Percentiles rank a stretch among this genome's conserved stretches.
Conservation (phyloP, 2,329 filamentous ascomycete genomes). For the Apiospora malaysiana region DNA sequence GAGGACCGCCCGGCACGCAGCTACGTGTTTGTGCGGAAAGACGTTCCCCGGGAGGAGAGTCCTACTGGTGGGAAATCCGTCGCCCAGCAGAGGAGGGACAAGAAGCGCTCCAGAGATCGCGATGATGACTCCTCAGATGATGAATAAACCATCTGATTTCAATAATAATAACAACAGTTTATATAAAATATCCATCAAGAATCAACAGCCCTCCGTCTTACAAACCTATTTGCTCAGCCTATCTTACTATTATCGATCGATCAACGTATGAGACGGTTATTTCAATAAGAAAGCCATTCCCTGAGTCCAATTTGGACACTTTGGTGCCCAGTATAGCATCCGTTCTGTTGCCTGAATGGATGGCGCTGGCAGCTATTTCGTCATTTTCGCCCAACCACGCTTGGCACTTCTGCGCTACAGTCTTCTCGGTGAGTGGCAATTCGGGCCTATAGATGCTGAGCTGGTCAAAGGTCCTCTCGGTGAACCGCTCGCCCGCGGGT, state of each 20-base stretch:
- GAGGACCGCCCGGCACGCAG: constrained; percentile 61
- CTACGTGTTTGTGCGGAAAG: constrained; percentile 67
- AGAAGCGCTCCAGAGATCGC: constrained; percentile 39
- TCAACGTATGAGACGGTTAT: background rate
- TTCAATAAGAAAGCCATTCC: background rate
- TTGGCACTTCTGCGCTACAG: too few relatives aligned
- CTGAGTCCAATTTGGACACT: background rate
- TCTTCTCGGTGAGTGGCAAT: too few relatives aligned
- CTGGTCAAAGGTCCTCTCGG: too few relatives aligned
- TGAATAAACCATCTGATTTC: background rate
- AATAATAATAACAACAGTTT: background rate
- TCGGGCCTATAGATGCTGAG: too few relatives aligned
- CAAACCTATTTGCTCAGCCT: background rate
- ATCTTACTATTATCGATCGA: too few relatives aligned
- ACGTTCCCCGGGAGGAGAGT: constrained; percentile 43
- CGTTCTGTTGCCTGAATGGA: too few relatives aligned
- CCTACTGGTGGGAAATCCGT: constrained; percentile 29
- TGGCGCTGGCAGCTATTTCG: too few relatives aligned
- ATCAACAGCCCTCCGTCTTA: background rate
- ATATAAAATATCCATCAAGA: background rate
- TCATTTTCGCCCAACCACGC: too few relatives aligned
- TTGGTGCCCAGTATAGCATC: too few relatives aligned
- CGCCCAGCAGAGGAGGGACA: constrained; percentile 27
- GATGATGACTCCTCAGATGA: constrained; percentile 36
- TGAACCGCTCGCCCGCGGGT: too few relatives aligned